These are phyloP conservation scores for Dioscorea cayenensis DNA, from an alignment of 116 monocot genomes.

Conservation along the genomic window DNA sequence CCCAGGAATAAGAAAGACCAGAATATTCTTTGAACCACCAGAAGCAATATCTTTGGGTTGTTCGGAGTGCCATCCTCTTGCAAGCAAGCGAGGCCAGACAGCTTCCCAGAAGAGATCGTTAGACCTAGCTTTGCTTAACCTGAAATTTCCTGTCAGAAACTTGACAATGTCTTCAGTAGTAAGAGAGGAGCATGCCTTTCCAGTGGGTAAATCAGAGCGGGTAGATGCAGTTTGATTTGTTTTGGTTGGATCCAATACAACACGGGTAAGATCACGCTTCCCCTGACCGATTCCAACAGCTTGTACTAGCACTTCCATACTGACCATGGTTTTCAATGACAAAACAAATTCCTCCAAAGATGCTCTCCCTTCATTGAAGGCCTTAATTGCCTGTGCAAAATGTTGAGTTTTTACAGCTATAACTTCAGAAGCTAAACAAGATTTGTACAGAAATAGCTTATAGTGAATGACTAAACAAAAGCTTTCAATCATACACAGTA, in stretches of 20 bases:
- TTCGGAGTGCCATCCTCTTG: slow-evolving; percentile 84
- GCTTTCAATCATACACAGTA: too few relatives aligned
- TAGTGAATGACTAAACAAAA: neutral
- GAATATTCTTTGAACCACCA: slow-evolving; percentile 27
- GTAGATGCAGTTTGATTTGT: slow-evolving; percentile 16
- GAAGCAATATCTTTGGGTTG: slow-evolving; percentile 47
- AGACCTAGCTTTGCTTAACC: slow-evolving; percentile 71
- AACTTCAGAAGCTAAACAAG: neutral
- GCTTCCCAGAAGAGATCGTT: slow-evolving; percentile 96
- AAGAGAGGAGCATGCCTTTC: slow-evolving; percentile 73
- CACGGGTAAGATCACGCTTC: slow-evolving; percentile 64
- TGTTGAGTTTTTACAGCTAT: neutral
- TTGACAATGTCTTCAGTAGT: slow-evolving; percentile 57
- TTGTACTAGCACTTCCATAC: slow-evolving; percentile 50
- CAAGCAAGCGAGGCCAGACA: slow-evolving; percentile 81
- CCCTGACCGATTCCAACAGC: slow-evolving; percentile 76
- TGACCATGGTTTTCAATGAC: slow-evolving; percentile 44
- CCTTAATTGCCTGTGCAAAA: slow-evolving; percentile 39
- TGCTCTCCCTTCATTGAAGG: slow-evolving; percentile 46
- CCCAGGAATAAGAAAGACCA: slow-evolving; percentile 79
- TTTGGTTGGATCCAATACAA: slow-evolving; percentile 41
- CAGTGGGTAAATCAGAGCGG: slow-evolving; percentile 58
- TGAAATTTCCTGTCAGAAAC: slow-evolving; percentile 78
- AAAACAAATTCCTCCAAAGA: slow-evolving; percentile 71
- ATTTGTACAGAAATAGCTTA: neutral